Evolutionary conservation across 164 flowering plant species (phyloP).

Genomic region (Vitis amurensis): DNA sequence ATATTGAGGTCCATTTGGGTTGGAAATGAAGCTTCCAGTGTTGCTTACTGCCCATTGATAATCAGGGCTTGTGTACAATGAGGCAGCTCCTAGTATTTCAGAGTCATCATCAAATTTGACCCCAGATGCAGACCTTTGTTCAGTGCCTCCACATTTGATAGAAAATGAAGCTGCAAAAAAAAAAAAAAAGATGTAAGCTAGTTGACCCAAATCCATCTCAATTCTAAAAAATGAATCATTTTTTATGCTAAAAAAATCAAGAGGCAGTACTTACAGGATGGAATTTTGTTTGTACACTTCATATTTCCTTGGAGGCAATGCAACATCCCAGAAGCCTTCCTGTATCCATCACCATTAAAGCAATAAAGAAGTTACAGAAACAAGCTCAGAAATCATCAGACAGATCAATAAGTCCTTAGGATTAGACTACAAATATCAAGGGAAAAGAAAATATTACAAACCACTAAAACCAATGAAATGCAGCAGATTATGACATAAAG

Average conservation of each 20-base stretch:
- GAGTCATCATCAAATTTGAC: constrained; percentile 36
- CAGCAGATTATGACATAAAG: no score
- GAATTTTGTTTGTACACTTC: constrained; percentile 29
- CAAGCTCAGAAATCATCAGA: background rate
- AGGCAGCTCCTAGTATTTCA: constrained; percentile 37
- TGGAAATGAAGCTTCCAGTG: constrained; percentile 39
- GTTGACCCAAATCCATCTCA: no score
- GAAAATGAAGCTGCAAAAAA: constrained; percentile 40
- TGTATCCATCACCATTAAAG: constrained; percentile 6
- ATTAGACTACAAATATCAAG: no score
- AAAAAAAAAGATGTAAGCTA: background rate
- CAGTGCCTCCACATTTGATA: constrained; percentile 48
- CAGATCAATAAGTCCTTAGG: background rate
- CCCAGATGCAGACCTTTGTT: constrained; percentile 34
- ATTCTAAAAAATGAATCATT: no score
- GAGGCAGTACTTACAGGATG: constrained; percentile 31
- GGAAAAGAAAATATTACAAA: background rate
- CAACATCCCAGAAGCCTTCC: constrained; percentile 33
- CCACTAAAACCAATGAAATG: no score
- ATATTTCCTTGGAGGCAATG: constrained; percentile 35
- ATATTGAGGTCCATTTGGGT: constrained; percentile 38
- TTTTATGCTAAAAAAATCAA: background rate
- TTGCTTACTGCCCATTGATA: constrained; percentile 49
- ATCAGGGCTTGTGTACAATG: constrained; percentile 31
- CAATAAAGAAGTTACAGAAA: background rate